Evolutionary conservation across 129 eudicot genomes (phyloP).

Genomic region (Chrysanthemum makinoi): DNA sequence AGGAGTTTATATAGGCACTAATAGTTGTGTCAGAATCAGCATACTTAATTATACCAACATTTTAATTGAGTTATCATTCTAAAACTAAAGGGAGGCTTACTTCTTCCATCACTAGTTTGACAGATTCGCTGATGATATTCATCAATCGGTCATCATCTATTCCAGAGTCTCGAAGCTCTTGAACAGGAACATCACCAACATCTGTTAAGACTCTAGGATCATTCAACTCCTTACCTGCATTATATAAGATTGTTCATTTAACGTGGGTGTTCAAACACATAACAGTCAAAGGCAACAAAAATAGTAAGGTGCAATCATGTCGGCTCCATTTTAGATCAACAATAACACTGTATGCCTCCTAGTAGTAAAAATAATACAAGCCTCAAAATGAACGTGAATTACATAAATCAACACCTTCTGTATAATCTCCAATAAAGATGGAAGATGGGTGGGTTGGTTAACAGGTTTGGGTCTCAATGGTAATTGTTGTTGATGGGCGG

Average conservation of each 20-base stretch:
- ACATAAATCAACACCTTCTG: no score
- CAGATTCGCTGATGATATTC: slow-evolving; percentile 81
- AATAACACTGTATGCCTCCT: slow-evolving; percentile 11
- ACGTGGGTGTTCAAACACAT: not conserved
- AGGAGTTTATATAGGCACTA: not conserved
- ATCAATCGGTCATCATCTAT: slow-evolving; percentile 87
- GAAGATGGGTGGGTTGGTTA: not conserved
- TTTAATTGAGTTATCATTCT: not conserved
- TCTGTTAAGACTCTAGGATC: slow-evolving; percentile 93
- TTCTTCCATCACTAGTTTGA: slow-evolving; percentile 89
- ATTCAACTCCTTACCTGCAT: slow-evolving; percentile 71
- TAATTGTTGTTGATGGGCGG: not conserved
- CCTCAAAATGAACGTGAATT: not conserved
- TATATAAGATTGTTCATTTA: no score
- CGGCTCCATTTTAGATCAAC: slow-evolving; percentile 5
- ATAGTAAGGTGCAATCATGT: not conserved
- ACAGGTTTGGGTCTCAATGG: not conserved
- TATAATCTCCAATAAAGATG: not conserved
- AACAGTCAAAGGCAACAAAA: not conserved
- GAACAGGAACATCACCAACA: slow-evolving; percentile 96
- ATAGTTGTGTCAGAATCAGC: slow-evolving; percentile 11
- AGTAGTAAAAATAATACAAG: not conserved
- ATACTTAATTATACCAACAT: not conserved
- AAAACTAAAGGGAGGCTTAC: slow-evolving; percentile 38
- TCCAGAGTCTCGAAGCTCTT: slow-evolving; percentile 94